Evolutionary conservation across 441 rosid species (phyloP), one percentile per base, ranked within the genome.

Genomic region (Cnidoscolus chayamansa): DNA sequence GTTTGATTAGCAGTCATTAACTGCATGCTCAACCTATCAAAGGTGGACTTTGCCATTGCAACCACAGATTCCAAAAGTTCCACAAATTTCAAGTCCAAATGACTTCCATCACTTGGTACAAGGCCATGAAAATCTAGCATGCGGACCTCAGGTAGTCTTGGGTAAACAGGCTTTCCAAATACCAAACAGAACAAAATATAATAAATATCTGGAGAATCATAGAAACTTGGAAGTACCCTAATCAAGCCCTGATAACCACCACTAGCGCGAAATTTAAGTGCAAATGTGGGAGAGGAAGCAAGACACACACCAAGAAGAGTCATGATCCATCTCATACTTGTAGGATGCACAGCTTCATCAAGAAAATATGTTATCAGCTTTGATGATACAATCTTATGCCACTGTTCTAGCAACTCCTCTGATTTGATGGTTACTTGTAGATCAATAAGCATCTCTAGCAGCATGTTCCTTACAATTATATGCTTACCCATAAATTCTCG

Each of bases 301-400:
- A 96, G 93, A 81, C 93, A 92, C 67, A 89, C 97, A 66, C 99
- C 98, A 60, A 96, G 98, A 77, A 96, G 97, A 73, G 99, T 96
- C 97, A 94, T 91, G 84, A 96, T 91, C 99, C 99, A 92, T 86
- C 99, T 92, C 98, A 96, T 96, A 71, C 98, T 92, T 19, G 98
- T 96, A 78, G 99, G 98, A 87, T 96, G 99, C 67, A 88, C 98
- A 85, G 98, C 97, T 88, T 92, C 99, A 82, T 96, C 99, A 63
- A 96, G 97, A 78, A 96, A 96, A 86, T 92, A 96, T 64, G 97
- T 89, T 58, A 96, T 87, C 88, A 96, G 81, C 80, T 90, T 96
- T 79, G 99, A 96, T 66, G 99, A 96, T 70, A 96, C 98, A 71
- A 86, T 92, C 87, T 94, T 96, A 87, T 96, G 97, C 99, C 99